A percentile compares a stretch with the other conserved stretches of the same genome.
Conservation (phyloP, 257 asterid genomes). For the Jasminum sambac region DNA sequence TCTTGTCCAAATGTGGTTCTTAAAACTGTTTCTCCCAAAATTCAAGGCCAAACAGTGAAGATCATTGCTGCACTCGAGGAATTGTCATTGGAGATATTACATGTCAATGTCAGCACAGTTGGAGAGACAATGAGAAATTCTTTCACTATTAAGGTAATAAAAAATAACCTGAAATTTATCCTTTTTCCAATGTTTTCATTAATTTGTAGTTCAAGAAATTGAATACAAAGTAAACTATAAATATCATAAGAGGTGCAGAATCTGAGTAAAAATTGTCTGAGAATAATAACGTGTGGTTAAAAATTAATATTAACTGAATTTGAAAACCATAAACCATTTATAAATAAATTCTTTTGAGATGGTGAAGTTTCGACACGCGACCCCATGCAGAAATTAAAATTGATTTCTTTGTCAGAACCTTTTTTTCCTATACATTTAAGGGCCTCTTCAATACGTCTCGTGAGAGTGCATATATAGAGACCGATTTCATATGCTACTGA, state of each 20-base stretch:
- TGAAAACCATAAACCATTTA: too few relatives aligned
- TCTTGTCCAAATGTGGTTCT: slow-evolving; percentile 70
- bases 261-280: too few relatives aligned
- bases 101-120: slow-evolving; percentile 58
- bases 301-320: too few relatives aligned
- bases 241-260: neutral
- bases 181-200: neutral
- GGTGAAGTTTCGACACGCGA: neutral
- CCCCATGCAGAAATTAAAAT: neutral
- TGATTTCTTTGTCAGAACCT: neutral
- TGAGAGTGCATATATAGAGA: neutral
- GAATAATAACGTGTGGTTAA: too few relatives aligned
- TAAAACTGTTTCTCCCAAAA: slow-evolving; percentile 59
- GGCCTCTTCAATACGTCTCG: neutral
- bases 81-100: slow-evolving; percentile 74
- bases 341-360: too few relatives aligned
- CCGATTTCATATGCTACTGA: neutral
- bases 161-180: neutral
- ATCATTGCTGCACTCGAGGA: slow-evolving; percentile 62
- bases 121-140: slow-evolving; percentile 72
- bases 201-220: neutral
- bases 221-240: neutral
- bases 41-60: slow-evolving; percentile 72
- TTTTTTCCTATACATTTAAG: neutral
- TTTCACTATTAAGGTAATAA: slow-evolving; percentile 82